Conservation (phyloP, 106 monocot species). For the Dendrobium catenatum region DNA sequence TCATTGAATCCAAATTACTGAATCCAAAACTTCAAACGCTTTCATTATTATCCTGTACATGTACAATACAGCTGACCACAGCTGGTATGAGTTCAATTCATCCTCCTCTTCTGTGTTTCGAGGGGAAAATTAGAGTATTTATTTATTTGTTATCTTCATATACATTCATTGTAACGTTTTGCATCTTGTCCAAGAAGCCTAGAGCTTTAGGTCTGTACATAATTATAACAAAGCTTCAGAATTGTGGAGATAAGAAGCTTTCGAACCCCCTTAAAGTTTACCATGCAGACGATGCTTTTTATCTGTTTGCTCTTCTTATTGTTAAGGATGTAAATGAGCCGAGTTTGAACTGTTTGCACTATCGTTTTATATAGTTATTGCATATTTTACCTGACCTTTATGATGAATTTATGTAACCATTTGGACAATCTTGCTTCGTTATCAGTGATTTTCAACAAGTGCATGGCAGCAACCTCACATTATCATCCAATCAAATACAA, state of each 20-base stretch:
- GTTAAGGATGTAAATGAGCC: too few relatives aligned
- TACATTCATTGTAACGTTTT: background rate
- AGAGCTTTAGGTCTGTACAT: slow-evolving; percentile 1
- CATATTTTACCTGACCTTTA: too few relatives aligned
- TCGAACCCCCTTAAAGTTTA: background rate
- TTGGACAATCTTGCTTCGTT: too few relatives aligned
- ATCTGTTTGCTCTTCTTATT: too few relatives aligned
- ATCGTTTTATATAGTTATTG: too few relatives aligned
- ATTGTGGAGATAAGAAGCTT: too few relatives aligned
- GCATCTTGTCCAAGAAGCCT: background rate
- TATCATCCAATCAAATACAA: too few relatives aligned
- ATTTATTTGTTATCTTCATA: background rate
- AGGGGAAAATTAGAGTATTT: background rate
- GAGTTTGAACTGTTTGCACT: too few relatives aligned
- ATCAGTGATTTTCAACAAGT: too few relatives aligned
- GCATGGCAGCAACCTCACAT: too few relatives aligned
- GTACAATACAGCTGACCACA: background rate
- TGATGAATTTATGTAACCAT: too few relatives aligned
- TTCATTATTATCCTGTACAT: background rate
- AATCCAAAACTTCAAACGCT: background rate
- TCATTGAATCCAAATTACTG: background rate
- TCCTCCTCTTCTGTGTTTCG: background rate
- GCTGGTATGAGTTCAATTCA: background rate
- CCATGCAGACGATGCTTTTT: background rate
- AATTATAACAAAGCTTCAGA: background rate